Percentiles rank a stretch among this genome's conserved stretches.
Conservation (phyloP, 805 yeast genomes). For the Metschnikowia peoriensis region DNA sequence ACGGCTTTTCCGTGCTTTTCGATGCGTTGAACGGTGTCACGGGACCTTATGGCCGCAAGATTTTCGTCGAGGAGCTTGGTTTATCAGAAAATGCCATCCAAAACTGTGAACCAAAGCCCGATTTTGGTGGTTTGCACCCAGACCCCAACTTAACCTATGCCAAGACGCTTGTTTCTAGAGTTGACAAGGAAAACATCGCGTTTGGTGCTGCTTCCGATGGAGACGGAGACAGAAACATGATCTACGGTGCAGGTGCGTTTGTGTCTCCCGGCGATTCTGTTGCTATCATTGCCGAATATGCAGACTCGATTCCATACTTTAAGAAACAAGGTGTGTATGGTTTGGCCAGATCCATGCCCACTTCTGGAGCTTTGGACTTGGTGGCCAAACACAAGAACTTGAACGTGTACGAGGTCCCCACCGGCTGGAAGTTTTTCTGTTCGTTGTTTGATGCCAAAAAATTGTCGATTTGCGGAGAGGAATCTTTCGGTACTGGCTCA, state of each 20-base stretch:
- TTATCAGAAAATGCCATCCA: slow-evolving; percentile 69
- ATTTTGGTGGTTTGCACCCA: slow-evolving; percentile 97
- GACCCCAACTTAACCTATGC: slow-evolving; percentile 98
- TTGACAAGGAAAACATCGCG: slow-evolving; percentile 76
- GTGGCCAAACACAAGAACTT: slow-evolving; percentile 80
- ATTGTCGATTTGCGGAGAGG: slow-evolving; percentile 96
- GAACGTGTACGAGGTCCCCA: slow-evolving; percentile 89
- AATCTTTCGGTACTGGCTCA: slow-evolving; percentile 96
- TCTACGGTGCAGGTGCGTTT: slow-evolving; percentile 90
- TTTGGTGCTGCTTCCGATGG: slow-evolving; percentile 99
- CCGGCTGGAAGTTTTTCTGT: slow-evolving; percentile 99
- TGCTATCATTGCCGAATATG: slow-evolving; percentile 94
- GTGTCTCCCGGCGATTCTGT: slow-evolving; percentile 99
- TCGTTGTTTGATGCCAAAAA: slow-evolving; percentile 91
- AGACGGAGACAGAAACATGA: slow-evolving; percentile 98
- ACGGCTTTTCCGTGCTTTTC: slow-evolving; percentile 70
- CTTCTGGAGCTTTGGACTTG: slow-evolving; percentile 88
- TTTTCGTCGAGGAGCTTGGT: slow-evolving; percentile 83
- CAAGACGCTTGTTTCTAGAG: slow-evolving; percentile 75
- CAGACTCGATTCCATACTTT: slow-evolving; percentile 88
- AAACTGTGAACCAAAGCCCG: slow-evolving; percentile 76
- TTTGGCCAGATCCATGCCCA: slow-evolving; percentile 96
- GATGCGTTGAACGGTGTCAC: slow-evolving; percentile 95
- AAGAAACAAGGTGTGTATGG: slow-evolving; percentile 82
- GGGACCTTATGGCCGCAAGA: slow-evolving; percentile 89